Evolutionary conservation across 805 yeast species (phyloP).

Genomic region (Schizosaccharomyces lindneri): DNA sequence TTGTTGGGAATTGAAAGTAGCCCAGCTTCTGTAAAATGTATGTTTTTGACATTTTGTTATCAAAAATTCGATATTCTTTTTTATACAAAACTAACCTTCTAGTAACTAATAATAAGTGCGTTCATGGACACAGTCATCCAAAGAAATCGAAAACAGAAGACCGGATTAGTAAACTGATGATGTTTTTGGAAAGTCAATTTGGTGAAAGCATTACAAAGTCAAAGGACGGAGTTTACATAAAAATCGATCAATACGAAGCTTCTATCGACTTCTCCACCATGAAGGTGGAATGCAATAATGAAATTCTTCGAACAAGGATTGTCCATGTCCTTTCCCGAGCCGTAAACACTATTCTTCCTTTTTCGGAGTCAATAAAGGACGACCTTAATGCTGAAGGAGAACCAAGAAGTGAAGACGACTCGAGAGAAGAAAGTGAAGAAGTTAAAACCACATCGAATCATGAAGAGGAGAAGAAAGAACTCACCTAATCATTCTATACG

Average conservation of each 20-base stretch:
- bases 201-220: constrained; percentile 35
- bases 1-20: constrained; percentile 77
- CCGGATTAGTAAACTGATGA: constrained; percentile 25
- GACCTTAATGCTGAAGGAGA: too few species aligned
- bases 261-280: constrained; percentile 36
- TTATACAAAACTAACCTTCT: constrained; percentile 1
- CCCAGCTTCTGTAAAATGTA: constrained; percentile 66
- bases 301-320: constrained; percentile 57
- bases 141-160: constrained; percentile 8
- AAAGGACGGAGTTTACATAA: constrained; percentile 27
- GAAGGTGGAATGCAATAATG: constrained; percentile 46
- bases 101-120: constrained; percentile 4
- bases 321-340: constrained; percentile 61
- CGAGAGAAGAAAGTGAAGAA: neutral
- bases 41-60: neutral
- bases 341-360: constrained; percentile 57
- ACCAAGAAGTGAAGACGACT: neutral
- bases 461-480: too few species aligned
- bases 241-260: constrained; percentile 57
- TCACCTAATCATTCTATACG: too few species aligned
- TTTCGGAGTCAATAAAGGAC: neutral
- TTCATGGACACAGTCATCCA: constrained; percentile 7
- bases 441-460: neutral
- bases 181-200: constrained; percentile 59
- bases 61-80: too few species aligned